Evolutionary conservation across 2,329 filamentous ascomycete genomes (phyloP).

Genomic region (Conoideocrella luteorostrata): DNA sequence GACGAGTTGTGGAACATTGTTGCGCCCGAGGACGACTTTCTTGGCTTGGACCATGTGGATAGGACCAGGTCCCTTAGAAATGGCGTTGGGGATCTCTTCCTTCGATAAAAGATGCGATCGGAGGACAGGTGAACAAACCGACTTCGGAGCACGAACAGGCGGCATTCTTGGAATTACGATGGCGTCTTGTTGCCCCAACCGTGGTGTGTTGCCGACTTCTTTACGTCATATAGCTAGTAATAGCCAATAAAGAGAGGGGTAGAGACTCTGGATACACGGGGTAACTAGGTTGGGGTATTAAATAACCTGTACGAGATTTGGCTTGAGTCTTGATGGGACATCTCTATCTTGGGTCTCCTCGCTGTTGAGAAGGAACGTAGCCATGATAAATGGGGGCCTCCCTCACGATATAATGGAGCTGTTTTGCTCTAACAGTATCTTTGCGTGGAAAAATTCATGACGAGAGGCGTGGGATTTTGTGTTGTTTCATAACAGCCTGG

Average conservation of each 20-base stretch:
- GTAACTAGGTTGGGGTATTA: neutral
- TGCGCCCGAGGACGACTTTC: constrained; percentile 50
- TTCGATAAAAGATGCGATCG: constrained; percentile 28
- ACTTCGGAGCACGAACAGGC: neutral
- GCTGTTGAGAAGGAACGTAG: too few species aligned
- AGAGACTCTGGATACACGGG: constrained; percentile 12
- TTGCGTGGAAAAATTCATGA: too few species aligned
- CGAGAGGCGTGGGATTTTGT: too few species aligned
- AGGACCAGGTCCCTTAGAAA: constrained; percentile 52
- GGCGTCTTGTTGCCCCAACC: constrained; percentile 6
- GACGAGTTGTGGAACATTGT: constrained; percentile 51
- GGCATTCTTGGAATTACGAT: neutral
- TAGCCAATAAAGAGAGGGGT: constrained; percentile 9
- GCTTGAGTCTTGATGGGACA: constrained; percentile 1
- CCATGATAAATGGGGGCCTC: too few species aligned
- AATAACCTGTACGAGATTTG: constrained; percentile 5
- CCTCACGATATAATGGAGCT: too few species aligned
- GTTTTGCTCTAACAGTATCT: too few species aligned
- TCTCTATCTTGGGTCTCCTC: neutral
- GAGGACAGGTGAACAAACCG: neutral
- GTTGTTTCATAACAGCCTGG: too few species aligned
- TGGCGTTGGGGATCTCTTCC: constrained; percentile 57
- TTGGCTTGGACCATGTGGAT: constrained; percentile 62
- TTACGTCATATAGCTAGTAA: neutral
- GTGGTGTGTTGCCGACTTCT: constrained; percentile 1